Evolutionary conservation across 139 green algal genomes (phyloP), one percentile per base, ranked within the genome.

Genomic region (Medakamo hakoo): DNA sequence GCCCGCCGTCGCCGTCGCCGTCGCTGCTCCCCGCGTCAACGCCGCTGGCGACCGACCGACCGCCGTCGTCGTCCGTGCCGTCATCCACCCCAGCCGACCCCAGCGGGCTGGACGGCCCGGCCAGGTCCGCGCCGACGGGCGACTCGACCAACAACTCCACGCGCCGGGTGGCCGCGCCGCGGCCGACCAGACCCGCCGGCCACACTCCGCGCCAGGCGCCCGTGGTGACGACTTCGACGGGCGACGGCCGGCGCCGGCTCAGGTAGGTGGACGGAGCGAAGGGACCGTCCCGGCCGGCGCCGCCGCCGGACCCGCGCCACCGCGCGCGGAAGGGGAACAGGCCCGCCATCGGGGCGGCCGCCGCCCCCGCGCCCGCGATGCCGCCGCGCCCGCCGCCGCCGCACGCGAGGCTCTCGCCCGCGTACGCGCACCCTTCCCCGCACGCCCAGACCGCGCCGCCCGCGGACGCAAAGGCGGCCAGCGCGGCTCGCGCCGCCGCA

Each of bases 381-480:
- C 9, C 40, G 40, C 9, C 40, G 40, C 40, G 40, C 9, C 9
- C 40, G 9, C 40, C 40, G 16, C 9, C 40, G 40, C 9, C n/a
- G n/a, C n/a, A n/a, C n/a, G n/a, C 40, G 16, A 87, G 59, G 32
- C 68, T 74, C 70, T 81, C 72, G 4, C 76, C 79, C 24, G 94
- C 66, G 71, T 90, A 94, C 71, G 89, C 76, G 19, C 93, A 71
- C 9, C 82, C 88, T 1, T 72, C 88, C 25, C 78, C 87, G 73
- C 94, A 85, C 1, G 71, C 87, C 64, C 91, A 85, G 24, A 94
- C 72, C 5, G 94, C 68, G 14, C 88, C 88, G 20, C 87, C 88
- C 21, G 76, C 78, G 14, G 70, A 69, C 22, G 78, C 82, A 81
- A 95, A 94, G 0, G 84, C 84, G 14, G 69, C 69, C 21, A 91